Percentiles rank a stretch among this genome's conserved stretches.
Conservation (phyloP, 2,329 filamentous ascomycete species). For the Orbilia ellipsospora region DNA sequence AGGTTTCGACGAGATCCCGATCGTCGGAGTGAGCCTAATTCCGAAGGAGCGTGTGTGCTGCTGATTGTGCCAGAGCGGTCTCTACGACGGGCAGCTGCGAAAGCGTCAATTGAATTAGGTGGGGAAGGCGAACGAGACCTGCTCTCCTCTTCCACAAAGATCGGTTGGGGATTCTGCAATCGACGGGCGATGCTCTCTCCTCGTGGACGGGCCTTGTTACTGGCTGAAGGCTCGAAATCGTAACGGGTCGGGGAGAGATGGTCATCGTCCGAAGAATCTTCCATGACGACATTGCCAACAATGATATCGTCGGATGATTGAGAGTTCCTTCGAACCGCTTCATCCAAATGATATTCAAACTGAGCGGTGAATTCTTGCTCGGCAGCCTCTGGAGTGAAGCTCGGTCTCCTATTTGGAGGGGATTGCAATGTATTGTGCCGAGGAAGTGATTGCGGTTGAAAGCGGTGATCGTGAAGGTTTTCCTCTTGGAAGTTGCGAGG, state of each 20-base stretch:
- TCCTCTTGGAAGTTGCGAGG: conserved; percentile 25
- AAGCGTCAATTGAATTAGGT: conserved; percentile 97
- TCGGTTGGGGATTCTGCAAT: conserved; percentile 63
- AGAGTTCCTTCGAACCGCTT: conserved; percentile 44
- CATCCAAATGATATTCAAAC: conserved; percentile 51
- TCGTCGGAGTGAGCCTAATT: conserved; percentile 62
- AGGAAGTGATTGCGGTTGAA: conserved; percentile 59
- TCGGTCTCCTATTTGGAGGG: conserved; percentile 29
- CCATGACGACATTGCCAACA: conserved; percentile 53
- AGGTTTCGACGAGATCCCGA: conserved; percentile 57
- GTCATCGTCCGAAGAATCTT: conserved; percentile 55
- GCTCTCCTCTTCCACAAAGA: conserved; percentile 59
- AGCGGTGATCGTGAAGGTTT: conserved; percentile 59
- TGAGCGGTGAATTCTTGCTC: conserved; percentile 52
- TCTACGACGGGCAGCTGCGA: conserved; percentile 79
- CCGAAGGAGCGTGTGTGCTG: conserved; percentile 68
- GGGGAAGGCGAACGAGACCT: conserved; percentile 79
- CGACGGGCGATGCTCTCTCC: conserved; percentile 73
- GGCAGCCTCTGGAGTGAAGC: conserved; percentile 45
- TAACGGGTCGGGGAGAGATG: conserved; percentile 64
- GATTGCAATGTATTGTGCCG: conserved; percentile 55
- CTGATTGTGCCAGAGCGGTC: conserved; percentile 73
- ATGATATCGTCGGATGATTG: conserved; percentile 51
- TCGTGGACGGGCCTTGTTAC: conserved; percentile 81
- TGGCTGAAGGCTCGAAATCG: conserved; percentile 80